Evolutionary conservation across 2,329 filamentous ascomycete genomes (phyloP), one percentile per base, ranked within the genome.

Genomic region (Davidsoniella neocaledoniae): DNA sequence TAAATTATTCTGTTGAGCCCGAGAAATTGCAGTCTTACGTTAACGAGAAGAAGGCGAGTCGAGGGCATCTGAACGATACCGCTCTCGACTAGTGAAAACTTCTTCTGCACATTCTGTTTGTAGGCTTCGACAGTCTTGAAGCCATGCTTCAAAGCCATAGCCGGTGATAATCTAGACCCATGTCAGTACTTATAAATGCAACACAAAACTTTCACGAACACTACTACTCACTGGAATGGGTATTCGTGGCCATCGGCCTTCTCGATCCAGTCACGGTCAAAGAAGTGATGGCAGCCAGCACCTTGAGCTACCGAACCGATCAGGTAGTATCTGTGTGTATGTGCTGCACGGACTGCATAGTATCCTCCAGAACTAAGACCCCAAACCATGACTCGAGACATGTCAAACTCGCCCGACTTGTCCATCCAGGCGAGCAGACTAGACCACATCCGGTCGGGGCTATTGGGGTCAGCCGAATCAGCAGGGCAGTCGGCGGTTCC

Each of bases 231-330:
- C 66, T 62, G 56, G 56, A 80, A 81, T 1, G 77, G 77, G 59
- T 81, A 83, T 63, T 83, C 79, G 55, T 82, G 77, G 17, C 75
- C 72, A 55, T 82, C 76, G 0, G 74, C 76, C 55, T 67, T 70
- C 47, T 72, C 68, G 37, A 83, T 61, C 74, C 74, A 77, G 39
- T 72, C 69, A 5, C 60, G 58, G 10, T 65, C 66, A 56, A 76
- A 70, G 57, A 75, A 76, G 56, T 73, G 65, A 59, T 78, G 74
- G 10, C 67, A 69, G 0, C 72, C 72, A 2, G 72, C 72, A 0
- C 74, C 74, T 56, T 78, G 74, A 12, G 76, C 79, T 17, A 83
- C 67, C 19, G 63, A 62, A 0, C 79, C 80, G 0, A 63, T 61
- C 17, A 85, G 62, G 8, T 64, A 61, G 0, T 66, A 59, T 16